These are phyloP conservation scores for Wickerhamiella siamensis DNA, from an alignment of 805 yeast genomes.

Conservation along the genomic window DNA sequence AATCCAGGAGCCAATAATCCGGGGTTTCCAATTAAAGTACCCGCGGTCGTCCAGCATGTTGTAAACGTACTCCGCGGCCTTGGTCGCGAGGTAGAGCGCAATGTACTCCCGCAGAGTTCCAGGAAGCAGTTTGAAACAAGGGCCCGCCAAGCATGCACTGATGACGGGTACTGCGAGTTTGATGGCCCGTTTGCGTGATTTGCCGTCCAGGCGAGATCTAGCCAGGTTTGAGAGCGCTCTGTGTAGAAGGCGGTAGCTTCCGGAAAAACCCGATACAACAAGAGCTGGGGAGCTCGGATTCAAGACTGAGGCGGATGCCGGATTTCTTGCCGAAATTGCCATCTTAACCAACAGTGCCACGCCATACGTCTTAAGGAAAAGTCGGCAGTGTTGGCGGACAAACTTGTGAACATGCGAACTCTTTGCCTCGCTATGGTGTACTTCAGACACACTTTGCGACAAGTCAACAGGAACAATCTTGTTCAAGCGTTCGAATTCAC, in stretches of 20 bases:
- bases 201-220: not conserved
- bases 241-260: not conserved
- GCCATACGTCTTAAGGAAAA: not conserved
- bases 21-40: conserved; percentile 22
- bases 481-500: not conserved
- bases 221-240: not conserved
- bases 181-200: not conserved
- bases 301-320: not conserved
- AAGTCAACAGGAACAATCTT: not conserved
- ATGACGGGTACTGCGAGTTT: not conserved
- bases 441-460: not conserved
- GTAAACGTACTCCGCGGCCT: conserved; percentile 25
- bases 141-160: not conserved
- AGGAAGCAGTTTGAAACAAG: conserved; percentile 15
- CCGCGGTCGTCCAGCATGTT: conserved; percentile 25
- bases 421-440: not conserved
- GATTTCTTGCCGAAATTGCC: not conserved
- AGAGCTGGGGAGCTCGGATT: not conserved
- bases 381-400: conserved; percentile 3
- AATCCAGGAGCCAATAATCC: conserved; percentile 27
- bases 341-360: not conserved
- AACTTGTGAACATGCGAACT: not conserved
- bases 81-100: conserved; percentile 24
- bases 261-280: not conserved
- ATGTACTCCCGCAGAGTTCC: conserved; percentile 14